These are phyloP conservation scores for Leonotis leonurus DNA, from an alignment of 257 asterid genomes.

Conservation along the genomic window DNA sequence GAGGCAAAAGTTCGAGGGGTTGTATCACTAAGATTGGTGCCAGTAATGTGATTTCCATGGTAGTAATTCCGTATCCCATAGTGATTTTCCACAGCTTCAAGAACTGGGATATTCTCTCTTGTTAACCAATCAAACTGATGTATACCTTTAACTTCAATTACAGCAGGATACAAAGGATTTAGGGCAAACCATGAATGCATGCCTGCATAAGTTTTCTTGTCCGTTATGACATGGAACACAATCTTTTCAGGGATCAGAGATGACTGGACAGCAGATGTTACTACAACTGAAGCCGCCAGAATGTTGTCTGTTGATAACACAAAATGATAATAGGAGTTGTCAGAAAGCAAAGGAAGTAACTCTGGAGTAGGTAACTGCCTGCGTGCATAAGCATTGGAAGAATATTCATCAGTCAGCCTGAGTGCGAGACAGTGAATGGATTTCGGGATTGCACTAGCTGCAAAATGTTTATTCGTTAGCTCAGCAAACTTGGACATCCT, in stretches of 20 bases:
- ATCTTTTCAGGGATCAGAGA: conserved; percentile 67
- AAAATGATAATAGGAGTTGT: conserved; percentile 76
- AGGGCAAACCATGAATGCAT: conserved; percentile 99
- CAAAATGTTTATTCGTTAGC: conserved; percentile 81
- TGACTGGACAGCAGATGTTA: conserved; percentile 77
- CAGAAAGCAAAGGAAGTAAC: conserved; percentile 77
- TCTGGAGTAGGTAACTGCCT: conserved; percentile 93
- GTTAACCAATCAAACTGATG: conserved; percentile 99
- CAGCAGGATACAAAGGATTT: conserved; percentile 75
- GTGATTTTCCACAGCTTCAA: conserved; percentile 92
- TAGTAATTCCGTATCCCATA: conserved; percentile 68
- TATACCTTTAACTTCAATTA: conserved; percentile 87
- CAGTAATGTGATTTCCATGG: conserved; percentile 85
- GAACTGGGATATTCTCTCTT: conserved; percentile 94
- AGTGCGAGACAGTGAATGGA: conserved; percentile 85
- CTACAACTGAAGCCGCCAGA: conserved; percentile 95
- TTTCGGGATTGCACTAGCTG: conserved; percentile 93
- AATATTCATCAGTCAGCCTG: conserved; percentile 89
- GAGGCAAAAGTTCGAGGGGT: conserved; percentile 82
- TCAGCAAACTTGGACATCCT: conserved; percentile 78
- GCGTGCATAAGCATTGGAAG: conserved; percentile 97
- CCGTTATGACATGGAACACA: conserved; percentile 94
- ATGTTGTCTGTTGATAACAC: conserved; percentile 92
- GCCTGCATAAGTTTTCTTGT: conserved; percentile 96
- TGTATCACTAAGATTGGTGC: conserved; percentile 74